Evolutionary conservation across 768 basidiomycete species (phyloP).

Genomic region (Phylloporus sp.): DNA sequence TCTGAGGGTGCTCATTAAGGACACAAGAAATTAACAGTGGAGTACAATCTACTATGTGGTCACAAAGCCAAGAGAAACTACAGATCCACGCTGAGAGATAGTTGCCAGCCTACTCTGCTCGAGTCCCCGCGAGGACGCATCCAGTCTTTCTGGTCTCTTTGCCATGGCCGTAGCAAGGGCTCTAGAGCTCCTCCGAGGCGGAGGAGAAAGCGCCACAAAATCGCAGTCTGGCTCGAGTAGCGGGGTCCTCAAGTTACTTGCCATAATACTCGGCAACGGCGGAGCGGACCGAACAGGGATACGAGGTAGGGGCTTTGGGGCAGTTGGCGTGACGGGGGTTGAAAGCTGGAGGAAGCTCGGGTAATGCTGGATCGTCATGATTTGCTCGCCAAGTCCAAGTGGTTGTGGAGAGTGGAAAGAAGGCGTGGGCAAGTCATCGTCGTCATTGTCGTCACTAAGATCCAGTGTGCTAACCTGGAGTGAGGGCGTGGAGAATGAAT

Average conservation of each 20-base stretch:
- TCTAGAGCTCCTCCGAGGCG: conserved; percentile 58
- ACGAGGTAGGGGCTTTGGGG: conserved; percentile 16
- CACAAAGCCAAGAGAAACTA: conserved; percentile 50
- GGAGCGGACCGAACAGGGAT: conserved; percentile 27
- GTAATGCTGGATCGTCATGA: conserved; percentile 48
- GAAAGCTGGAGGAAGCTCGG: conserved; percentile 59
- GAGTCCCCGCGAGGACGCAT: conserved; percentile 6
- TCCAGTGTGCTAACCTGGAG: conserved; percentile 26
- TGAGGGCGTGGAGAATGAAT: conserved; percentile 21
- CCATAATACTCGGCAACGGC: conserved; percentile 4
- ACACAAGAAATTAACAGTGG: conserved; percentile 14
- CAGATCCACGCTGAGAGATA: conserved; percentile 48
- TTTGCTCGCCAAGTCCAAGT: conserved; percentile 54
- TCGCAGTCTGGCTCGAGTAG: conserved; percentile 31
- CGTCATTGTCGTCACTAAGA: conserved; percentile 20
- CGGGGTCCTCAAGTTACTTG: conserved; percentile 8
- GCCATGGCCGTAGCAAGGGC: conserved; percentile 34
- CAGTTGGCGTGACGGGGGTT: conserved; percentile 39
- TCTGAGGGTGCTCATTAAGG: too few relatives aligned
- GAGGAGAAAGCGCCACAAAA: conserved; percentile 55
- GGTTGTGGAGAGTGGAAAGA: conserved; percentile 8
- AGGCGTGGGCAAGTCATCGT: conserved; percentile 29
- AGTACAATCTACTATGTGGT: conserved; percentile 34
- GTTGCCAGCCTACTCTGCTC: conserved; percentile 25
- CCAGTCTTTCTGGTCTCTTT: conserved; percentile 9